These are phyloP conservation scores for Leucaena leucocephala DNA, from an alignment of 306 rosid genomes.

Conservation along the genomic window DNA sequence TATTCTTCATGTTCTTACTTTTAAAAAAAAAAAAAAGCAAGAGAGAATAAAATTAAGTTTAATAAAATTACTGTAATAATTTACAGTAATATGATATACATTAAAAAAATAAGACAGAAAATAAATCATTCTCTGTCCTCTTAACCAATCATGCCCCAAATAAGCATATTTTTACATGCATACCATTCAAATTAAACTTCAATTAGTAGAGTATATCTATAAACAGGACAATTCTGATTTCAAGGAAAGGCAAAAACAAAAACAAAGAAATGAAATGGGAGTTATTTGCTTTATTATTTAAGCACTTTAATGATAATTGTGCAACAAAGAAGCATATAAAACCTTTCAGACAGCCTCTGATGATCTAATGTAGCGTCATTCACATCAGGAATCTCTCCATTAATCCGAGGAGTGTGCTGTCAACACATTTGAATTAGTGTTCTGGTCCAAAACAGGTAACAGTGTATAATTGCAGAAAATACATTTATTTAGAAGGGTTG, in stretches of 20 bases:
- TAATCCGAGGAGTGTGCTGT: constrained; percentile 94
- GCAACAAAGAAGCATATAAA: constrained; percentile 30
- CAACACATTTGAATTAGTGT: constrained; percentile 51
- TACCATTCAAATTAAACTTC: constrained; percentile 9
- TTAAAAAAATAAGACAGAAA: neutral
- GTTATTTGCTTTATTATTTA: neutral
- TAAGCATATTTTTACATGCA: constrained; percentile 19
- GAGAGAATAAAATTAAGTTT: neutral
- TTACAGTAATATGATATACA: no score
- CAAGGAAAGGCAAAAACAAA: constrained; percentile 2
- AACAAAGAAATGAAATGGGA: neutral
- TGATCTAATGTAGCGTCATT: constrained; percentile 94
- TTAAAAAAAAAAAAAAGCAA: no score
- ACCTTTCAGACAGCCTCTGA: constrained; percentile 83
- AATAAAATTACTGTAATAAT: no score
- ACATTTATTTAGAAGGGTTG: constrained; percentile 6
- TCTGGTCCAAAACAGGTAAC: constrained; percentile 31
- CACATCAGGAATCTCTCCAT: constrained; percentile 95
- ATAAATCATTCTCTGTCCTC: no score
- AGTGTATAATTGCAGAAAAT: constrained; percentile 33
- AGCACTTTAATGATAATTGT: constrained; percentile 22
- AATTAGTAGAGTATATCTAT: constrained; percentile 11
- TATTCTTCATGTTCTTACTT: neutral
- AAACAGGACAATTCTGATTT: neutral
- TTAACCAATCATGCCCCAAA: neutral